Evolutionary conservation across 768 basidiomycete genomes (phyloP).

Genomic region (Rhodotorula graminis): DNA sequence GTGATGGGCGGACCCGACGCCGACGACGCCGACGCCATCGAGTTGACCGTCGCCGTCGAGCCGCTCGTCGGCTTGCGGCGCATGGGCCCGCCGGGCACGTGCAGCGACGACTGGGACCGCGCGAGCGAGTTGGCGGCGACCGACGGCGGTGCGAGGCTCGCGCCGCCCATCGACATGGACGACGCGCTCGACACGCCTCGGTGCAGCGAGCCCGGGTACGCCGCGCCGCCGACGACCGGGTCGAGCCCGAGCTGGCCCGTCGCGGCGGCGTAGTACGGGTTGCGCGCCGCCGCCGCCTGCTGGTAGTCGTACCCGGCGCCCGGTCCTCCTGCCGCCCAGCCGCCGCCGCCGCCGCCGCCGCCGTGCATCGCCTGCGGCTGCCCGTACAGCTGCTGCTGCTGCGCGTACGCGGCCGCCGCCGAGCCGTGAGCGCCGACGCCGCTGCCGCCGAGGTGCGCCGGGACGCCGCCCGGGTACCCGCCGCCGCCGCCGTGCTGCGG

Average conservation of each 20-base stretch:
- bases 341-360: constrained; percentile 10
- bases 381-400: constrained; percentile 7
- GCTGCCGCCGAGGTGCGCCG: background rate
- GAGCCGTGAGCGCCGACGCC: background rate
- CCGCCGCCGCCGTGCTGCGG: background rate
- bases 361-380: constrained; percentile 21
- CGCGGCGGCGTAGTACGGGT: constrained; percentile 40
- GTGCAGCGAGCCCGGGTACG: constrained; percentile 24
- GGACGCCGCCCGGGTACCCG: background rate
- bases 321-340: background rate
- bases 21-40: background rate
- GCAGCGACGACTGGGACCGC: constrained; percentile 23
- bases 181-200: constrained; percentile 29
- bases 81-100: constrained; percentile 28
- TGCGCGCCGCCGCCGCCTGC: constrained; percentile 28
- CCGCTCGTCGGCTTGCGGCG: constrained; percentile 18
- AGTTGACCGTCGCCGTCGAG: constrained; percentile 1
- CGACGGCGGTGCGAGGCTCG: background rate
- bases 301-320: constrained; percentile 32
- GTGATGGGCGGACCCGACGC: constrained; percentile 40
- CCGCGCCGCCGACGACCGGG: background rate
- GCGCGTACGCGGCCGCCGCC: background rate
- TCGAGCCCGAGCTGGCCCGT: constrained; percentile 35
- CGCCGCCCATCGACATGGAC: constrained; percentile 10
- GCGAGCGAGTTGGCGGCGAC: constrained; percentile 7